Base-by-base conservation (phyloP, 2,329 filamentous ascomycete genomes). In the Ophiostoma triangulosporum region DNA sequence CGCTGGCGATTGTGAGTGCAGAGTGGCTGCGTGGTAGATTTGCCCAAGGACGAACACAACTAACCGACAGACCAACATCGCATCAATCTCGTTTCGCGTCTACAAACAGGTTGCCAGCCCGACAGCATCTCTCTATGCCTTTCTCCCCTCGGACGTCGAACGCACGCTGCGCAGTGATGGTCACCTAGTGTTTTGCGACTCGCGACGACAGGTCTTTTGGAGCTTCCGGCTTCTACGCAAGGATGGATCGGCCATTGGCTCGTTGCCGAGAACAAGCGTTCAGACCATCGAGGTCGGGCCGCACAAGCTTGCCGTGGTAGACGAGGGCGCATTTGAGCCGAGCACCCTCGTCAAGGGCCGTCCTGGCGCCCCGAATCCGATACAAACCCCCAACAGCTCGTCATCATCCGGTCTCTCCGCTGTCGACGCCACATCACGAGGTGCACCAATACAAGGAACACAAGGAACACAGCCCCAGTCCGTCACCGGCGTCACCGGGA, bases 1-100 rank as follows among this genome's bases (percentile, higher is more conserved):
- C 72, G 57, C 67, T 81, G 62, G 68, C 78, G 62, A 71, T 80
- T 69, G 78, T 81, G 60, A 62, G 75, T 69, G 33, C 38, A 3
- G 12, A 6, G 4, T 12, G n/a, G 20, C 12, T 43, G 20, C 14
- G n/a, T 24, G 20, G n/a, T n/a, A n/a, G n/a, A n/a, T n/a, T n/a
- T n/a, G n/a, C n/a, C n/a, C n/a, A n/a, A n/a, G n/a, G n/a, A n/a
- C n/a, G n/a, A n/a, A n/a, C n/a, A n/a, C n/a, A 31, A 31, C 40
- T 46, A 29, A 46, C 24, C 8, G 15, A 2, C 59, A 81, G 77
- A 77, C 73, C 66, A 77, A 78, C 62, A 74, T 81, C 61, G 70
- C 74, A 48, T 75, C 72, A 51, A 66, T 81, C 60, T 65, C 64
- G 56, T 81, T 74, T 64, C 74, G 73, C 59, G 69, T 79, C 56